A percentile compares a stretch with the other conserved stretches of the same genome.
Conservation (phyloP, 371 early-diverging fungal species). For the Synchytrium microbalum region DNA sequence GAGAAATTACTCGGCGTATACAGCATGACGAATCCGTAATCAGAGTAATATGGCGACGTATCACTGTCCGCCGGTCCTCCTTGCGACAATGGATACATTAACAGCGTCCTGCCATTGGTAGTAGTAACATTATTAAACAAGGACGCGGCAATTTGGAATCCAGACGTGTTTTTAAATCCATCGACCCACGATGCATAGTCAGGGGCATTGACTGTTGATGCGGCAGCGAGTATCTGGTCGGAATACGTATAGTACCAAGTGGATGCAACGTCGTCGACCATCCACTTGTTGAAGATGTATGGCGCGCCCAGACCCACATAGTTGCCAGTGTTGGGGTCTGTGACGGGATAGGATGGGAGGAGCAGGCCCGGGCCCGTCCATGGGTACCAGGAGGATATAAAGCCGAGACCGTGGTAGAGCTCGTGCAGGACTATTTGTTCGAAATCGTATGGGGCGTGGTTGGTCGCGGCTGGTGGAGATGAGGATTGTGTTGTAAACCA, state of each 20-base stretch:
- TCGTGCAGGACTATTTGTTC: slow-evolving; percentile 52
- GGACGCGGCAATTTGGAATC: slow-evolving; percentile 7
- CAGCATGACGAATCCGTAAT: slow-evolving; percentile 16
- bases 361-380: slow-evolving; percentile 10
- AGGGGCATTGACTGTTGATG: neutral
- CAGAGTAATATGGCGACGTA: neutral
- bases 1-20: slow-evolving; percentile 19
- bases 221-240: neutral
- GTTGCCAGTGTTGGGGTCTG: slow-evolving; percentile 12
- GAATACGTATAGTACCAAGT: neutral
- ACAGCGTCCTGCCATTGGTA: neutral
- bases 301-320: slow-evolving; percentile 17
- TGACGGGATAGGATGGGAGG: slow-evolving; percentile 15
- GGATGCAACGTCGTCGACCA: neutral
- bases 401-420: slow-evolving; percentile 58
- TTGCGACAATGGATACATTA: neutral
- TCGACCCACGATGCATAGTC: slow-evolving; percentile 9
- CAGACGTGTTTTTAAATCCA: slow-evolving; percentile 8
- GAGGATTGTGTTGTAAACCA: neutral
- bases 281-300: slow-evolving; percentile 19
- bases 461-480: neutral
- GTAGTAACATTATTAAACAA: slow-evolving; percentile 3
- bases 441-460: slow-evolving; percentile 33
- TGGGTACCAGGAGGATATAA: slow-evolving; percentile 48
- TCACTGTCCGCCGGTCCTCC: neutral